Evolutionary conservation across 768 basidiomycete genomes (phyloP), one percentile per base, ranked within the genome.

Genomic region (Symmetrospora coprosmae): DNA sequence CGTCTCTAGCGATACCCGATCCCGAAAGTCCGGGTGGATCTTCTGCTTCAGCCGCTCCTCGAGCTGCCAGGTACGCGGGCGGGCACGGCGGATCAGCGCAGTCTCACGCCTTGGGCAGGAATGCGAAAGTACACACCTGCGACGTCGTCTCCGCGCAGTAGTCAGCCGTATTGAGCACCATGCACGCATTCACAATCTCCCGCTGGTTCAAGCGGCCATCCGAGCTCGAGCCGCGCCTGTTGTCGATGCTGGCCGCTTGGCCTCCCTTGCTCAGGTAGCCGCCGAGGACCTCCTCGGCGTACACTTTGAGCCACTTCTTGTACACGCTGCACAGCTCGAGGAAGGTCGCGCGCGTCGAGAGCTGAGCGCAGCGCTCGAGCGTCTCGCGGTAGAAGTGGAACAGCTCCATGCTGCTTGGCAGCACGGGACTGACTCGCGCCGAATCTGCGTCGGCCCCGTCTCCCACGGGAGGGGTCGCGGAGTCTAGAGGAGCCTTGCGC

Each of bases 311-410:
- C 91, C 92, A 97, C 71, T 96, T 97, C 71, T 83, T 87, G 69
- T 88, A 87, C 37, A 99, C 72, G 17, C 76, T 78, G 53, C 80
- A 81, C 34, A 99, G 71, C 66, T 92, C 88, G 71, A 82, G 85
- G 63, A 99, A 73, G 4, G 89, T 80, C 61, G 84, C 81, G 0
- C 86, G 85, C 0, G 83, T 87, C 9, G 87, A 90, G 2, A 94
- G 76, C 68, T 86, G 90, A 1, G 87, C 84, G 68, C 92, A 96
- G 69, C 90, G 87, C 51, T 97, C 94, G 34, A 99, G 74, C 56
- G 84, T 90, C 71, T 97, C 90, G 0, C 83, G 87, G 70, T 97
- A 97, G 73, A 94, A 89, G 71, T 91, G 94, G 76, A 97, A 99
- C 17, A 99, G 74, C 66, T 97, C 91, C 0, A 91, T 96, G 0